Conservation (phyloP, 345 rosid species). For the Linum usitatissimum region DNA sequence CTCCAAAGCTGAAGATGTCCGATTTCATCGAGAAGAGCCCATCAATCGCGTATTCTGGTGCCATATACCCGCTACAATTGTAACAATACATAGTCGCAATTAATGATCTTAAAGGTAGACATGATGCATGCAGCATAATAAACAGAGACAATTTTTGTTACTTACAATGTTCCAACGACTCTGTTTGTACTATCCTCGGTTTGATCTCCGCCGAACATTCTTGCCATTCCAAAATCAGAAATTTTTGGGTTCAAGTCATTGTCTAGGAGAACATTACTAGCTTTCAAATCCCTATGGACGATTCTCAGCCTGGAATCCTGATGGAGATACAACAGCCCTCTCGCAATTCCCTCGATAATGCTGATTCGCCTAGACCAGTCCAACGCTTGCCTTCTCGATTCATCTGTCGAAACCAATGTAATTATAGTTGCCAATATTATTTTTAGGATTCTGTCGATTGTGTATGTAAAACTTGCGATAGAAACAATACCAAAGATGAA, state of each 20-base stretch:
- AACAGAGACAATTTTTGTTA: too few relatives aligned
- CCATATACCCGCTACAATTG: not conserved
- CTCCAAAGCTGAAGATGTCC: slow-evolving; percentile 2
- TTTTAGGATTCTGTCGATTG: too few relatives aligned
- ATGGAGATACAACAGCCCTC: slow-evolving; percentile 43
- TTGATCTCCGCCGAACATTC: slow-evolving; percentile 16
- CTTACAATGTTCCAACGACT: slow-evolving; percentile 46
- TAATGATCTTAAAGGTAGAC: not conserved
- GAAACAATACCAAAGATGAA: slow-evolving; percentile 5
- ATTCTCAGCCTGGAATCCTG: slow-evolving; percentile 38
- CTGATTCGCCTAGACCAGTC: slow-evolving; percentile 21
- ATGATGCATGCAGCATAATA: too few relatives aligned
- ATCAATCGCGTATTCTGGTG: not conserved
- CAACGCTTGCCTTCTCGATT: slow-evolving; percentile 11
- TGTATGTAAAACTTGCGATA: not conserved
- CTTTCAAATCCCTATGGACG: slow-evolving; percentile 36
- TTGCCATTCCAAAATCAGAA: slow-evolving; percentile 34
- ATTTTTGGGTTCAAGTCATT: slow-evolving; percentile 25
- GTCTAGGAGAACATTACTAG: slow-evolving; percentile 28
- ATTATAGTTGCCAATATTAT: not conserved
- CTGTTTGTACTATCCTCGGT: slow-evolving; percentile 26
- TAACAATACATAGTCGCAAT: not conserved
- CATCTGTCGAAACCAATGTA: slow-evolving; percentile 18
- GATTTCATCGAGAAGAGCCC: slow-evolving; percentile 3
- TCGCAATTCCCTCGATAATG: slow-evolving; percentile 35